Evolutionary conservation across 2,329 filamentous ascomycete genomes (phyloP).

Genomic region (Corynespora cassiicola): DNA sequence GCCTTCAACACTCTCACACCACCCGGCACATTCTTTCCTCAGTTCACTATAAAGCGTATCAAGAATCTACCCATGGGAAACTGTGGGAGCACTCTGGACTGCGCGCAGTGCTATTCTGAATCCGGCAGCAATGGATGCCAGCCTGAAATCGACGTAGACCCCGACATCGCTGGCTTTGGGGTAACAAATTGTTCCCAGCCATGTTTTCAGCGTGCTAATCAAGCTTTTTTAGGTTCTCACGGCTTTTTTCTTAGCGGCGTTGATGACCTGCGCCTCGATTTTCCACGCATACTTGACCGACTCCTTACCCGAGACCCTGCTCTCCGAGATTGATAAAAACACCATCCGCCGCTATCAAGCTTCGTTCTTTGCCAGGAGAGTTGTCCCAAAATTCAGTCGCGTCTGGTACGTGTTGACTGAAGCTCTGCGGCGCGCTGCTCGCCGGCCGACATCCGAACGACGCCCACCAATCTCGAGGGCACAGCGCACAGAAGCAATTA

Average conservation of each 20-base stretch:
- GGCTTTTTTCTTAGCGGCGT: conserved; percentile 18
- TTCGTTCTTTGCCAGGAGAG: too few relatives aligned
- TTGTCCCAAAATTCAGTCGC: too few relatives aligned
- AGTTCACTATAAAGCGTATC: too few relatives aligned
- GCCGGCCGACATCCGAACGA: too few relatives aligned
- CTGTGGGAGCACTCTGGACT: conserved; percentile 11
- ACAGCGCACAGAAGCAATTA: conserved; percentile 17
- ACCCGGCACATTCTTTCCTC: too few relatives aligned
- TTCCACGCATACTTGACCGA: conserved; percentile 21
- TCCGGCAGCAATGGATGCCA: not conserved
- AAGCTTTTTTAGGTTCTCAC: conserved; percentile 11
- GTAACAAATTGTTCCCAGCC: not conserved
- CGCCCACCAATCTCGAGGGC: not conserved
- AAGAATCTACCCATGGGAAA: conserved; percentile 10
- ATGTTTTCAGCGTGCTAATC: not conserved
- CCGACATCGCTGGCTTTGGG: conserved; percentile 9
- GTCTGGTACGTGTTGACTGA: too few relatives aligned
- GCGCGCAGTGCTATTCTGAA: conserved; percentile 8
- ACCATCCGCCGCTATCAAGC: too few relatives aligned
- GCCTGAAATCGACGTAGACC: conserved; percentile 6
- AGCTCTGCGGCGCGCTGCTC: too few relatives aligned
- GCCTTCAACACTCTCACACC: not conserved
- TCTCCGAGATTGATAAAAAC: conserved; percentile 18
- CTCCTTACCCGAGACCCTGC: conserved; percentile 16
- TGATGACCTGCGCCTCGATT: conserved; percentile 17